Evolutionary conservation across 1,284 basidiomycete genomes (phyloP), one percentile per base, ranked within the genome.

Genomic region (Ceratobasidium sp.): DNA sequence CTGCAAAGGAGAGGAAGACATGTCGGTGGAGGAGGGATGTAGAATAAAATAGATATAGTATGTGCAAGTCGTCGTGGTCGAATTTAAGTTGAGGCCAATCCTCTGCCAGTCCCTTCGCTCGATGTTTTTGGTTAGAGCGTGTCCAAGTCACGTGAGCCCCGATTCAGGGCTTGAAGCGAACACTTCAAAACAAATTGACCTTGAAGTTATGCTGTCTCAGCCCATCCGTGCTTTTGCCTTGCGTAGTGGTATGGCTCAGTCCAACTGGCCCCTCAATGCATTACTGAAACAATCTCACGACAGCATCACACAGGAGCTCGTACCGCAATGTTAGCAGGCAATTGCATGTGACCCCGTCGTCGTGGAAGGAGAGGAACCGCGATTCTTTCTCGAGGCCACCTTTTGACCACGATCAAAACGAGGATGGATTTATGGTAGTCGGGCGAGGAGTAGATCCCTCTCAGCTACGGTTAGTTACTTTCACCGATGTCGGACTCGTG

Each of bases 371-470:
- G n/a, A n/a, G n/a, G n/a, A n/a, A n/a, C n/a, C n/a, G n/a, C n/a
- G n/a, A n/a, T n/a, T n/a, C n/a, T n/a, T n/a, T 38, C 11, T 8
- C 55, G 11, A 58, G 84, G 85, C 43, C 87, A 90, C 76, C 82
- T 86, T 18, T 88, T 93, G 86, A 91, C 90, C 1, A 87, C 86
- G 0, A 85, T 85, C 57, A 91, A 93, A 81, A 84, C 86, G 75
- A 84, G 79, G 59, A 75, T 69, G 72, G 59, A 6, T 55, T 62
- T 79, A 80, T n/a, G 79, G 80, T 73, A 43, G 50, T 72, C 54
- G 66, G 70, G 41, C 47, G 75, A 73, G 77, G 78, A 75, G 58
- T 50, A 72, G 21, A 11, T 64, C 52, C 38, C 69, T n/a, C 35
- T 21, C 75, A 78, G 28, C 77, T 70, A 57, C 64, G 44, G 76